Conservation (phyloP, 352 stramenopile species). For the Phytophthora sp. region DNA sequence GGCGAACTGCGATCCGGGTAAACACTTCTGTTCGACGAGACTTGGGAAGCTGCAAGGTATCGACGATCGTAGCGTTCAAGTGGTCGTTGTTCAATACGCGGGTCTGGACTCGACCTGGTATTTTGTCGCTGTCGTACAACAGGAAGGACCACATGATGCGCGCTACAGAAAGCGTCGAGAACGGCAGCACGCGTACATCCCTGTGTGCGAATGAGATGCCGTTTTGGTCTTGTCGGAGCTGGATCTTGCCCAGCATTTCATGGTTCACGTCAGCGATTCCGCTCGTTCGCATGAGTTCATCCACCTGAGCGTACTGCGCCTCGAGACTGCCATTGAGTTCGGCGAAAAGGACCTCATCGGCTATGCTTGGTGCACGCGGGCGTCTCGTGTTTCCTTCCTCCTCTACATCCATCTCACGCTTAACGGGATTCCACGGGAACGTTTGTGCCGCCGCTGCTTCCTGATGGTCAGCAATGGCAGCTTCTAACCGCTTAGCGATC, state of each 20-base stretch:
- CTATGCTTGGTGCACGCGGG: conserved; percentile 12
- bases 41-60: conserved; percentile 38
- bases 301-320: conserved; percentile 28
- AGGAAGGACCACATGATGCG: conserved; percentile 33
- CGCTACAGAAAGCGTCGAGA: conserved; percentile 26
- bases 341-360: conserved; percentile 37
- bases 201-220: conserved; percentile 34
- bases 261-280: conserved; percentile 17
- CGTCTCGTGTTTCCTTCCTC: conserved; percentile 4
- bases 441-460: conserved; percentile 8
- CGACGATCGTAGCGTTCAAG: conserved; percentile 36
- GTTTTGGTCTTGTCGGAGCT: conserved; percentile 14
- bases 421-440: conserved; percentile 25
- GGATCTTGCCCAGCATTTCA: conserved; percentile 21
- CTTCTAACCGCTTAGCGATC: conserved; percentile 31
- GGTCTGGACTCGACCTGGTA: conserved; percentile 15
- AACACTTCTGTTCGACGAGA: conserved; percentile 22
- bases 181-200: conserved; percentile 36
- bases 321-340: conserved; percentile 34
- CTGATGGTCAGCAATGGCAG: conserved; percentile 24
- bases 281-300: conserved; percentile 11
- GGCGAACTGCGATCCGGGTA: conserved; percentile 31
- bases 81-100: conserved; percentile 31
- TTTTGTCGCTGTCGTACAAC: conserved; percentile 11
- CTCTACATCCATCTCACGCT: conserved; percentile 7